Percentiles rank a stretch among this genome's conserved stretches.
Conservation (phyloP, 495 filamentous ascomycete genomes). For the Choiromyces venosus region DNA sequence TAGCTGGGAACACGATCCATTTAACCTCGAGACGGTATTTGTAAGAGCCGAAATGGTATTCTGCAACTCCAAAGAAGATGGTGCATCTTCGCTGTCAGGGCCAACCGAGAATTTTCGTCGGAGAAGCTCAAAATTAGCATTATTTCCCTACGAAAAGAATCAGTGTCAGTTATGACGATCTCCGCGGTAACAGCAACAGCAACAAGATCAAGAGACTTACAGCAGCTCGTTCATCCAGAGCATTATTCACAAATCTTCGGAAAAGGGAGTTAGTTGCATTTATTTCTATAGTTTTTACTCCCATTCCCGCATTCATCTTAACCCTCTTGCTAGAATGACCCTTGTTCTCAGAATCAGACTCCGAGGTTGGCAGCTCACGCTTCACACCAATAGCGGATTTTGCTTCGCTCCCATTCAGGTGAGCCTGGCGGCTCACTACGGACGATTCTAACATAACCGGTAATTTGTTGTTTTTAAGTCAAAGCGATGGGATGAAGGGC, state of each 20-base stretch:
- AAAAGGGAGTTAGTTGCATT: conserved; percentile 22
- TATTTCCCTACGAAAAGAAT: conserved; percentile 30
- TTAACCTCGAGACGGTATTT: conserved; percentile 63
- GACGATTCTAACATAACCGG: background rate
- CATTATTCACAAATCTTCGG: conserved; percentile 37
- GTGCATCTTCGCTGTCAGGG: conserved; percentile 26
- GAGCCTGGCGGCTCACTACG: background rate
- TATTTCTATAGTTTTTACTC: conserved; percentile 6
- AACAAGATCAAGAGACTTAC: conserved; percentile 19
- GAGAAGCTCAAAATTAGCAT: conserved; percentile 32
- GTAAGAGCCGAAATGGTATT: conserved; percentile 55
- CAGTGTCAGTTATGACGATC: conserved; percentile 10
- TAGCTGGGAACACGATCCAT: conserved; percentile 66
- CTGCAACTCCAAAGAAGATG: conserved; percentile 37
- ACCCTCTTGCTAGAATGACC: conserved; percentile 7
- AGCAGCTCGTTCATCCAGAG: conserved; percentile 35
- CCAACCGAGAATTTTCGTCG: conserved; percentile 34
- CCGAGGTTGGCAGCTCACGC: conserved; percentile 18
- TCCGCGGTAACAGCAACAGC: conserved; percentile 5
- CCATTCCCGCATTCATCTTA: background rate
- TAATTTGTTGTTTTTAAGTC: background rate
- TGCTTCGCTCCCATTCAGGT: conserved; percentile 5
- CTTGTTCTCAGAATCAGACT: conserved; percentile 4
- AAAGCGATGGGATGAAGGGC: background rate
- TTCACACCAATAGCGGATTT: background rate